These are phyloP conservation scores for Paralagenidium karlingii DNA, from an alignment of 352 stramenopile species.

Conservation along the genomic window DNA sequence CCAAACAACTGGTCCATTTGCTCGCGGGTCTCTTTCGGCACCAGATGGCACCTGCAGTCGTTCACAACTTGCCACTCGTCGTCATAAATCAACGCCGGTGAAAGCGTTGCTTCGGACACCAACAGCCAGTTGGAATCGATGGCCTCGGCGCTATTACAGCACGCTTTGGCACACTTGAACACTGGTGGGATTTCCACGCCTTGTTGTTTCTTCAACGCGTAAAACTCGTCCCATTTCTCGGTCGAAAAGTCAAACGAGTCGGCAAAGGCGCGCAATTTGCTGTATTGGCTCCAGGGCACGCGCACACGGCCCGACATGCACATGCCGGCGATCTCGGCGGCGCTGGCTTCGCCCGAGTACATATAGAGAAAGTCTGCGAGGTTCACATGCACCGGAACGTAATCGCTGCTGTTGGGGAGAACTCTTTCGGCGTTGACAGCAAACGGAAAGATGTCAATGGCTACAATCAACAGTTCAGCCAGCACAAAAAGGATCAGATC, in stretches of 20 bases:
- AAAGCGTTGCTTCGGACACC: too few relatives aligned
- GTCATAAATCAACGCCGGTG: too few relatives aligned
- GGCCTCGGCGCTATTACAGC: constrained; percentile 54
- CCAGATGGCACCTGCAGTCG: constrained; percentile 33
- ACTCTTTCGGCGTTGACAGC: constrained; percentile 24
- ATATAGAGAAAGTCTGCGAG: constrained; percentile 78
- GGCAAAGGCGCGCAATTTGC: constrained; percentile 73
- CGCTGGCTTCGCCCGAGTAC: constrained; percentile 70
- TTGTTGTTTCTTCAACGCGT: constrained; percentile 21
- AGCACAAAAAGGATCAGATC: neutral
- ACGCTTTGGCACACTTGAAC: constrained; percentile 34
- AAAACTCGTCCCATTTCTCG: constrained; percentile 73
- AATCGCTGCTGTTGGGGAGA: constrained; percentile 43
- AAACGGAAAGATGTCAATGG: constrained; percentile 32
- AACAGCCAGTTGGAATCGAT: constrained; percentile 79
- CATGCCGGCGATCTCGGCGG: constrained; percentile 69
- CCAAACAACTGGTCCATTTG: constrained; percentile 41
- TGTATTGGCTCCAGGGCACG: constrained; percentile 68
- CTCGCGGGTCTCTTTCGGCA: constrained; percentile 47
- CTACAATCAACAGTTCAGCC: constrained; percentile 9
- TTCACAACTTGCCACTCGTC: constrained; percentile 67
- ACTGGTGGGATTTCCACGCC: constrained; percentile 8
- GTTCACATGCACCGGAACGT: constrained; percentile 59
- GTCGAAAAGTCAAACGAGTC: constrained; percentile 79
- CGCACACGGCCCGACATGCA: constrained; percentile 78